Evolutionary conservation across 2,329 filamentous ascomycete genomes (phyloP).

Genomic region (Diaporthe vexans): DNA sequence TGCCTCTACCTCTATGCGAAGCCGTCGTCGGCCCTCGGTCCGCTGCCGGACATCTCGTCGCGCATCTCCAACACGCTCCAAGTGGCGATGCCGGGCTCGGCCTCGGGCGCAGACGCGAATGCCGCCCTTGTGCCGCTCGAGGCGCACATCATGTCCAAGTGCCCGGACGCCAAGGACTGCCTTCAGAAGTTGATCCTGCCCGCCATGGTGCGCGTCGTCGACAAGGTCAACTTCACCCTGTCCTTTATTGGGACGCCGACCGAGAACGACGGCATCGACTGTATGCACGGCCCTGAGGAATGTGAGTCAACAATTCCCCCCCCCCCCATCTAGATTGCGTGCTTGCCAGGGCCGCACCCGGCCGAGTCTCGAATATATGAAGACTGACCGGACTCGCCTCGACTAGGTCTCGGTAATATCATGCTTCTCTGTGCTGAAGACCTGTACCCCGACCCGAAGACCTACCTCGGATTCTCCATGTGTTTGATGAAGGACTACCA

Average conservation of each 20-base stretch:
- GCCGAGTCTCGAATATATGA: background rate
- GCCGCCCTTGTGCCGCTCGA: slow-evolving; percentile 79
- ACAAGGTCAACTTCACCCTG: slow-evolving; percentile 91
- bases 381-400: background rate
- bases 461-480: slow-evolving; percentile 92
- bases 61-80: slow-evolving; percentile 33
- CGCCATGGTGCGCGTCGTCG: slow-evolving; percentile 83
- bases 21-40: slow-evolving; percentile 34
- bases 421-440: slow-evolving; percentile 90
- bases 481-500: slow-evolving; percentile 84
- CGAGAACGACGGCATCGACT: slow-evolving; percentile 85
- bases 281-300: slow-evolving; percentile 90
- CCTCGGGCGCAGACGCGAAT: slow-evolving; percentile 11
- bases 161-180: slow-evolving; percentile 90
- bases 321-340: slow-evolving; percentile 5
- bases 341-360: background rate
- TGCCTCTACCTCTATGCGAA: slow-evolving; percentile 39
- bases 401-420: slow-evolving; percentile 84
- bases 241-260: slow-evolving; percentile 90
- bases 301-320: slow-evolving; percentile 58
- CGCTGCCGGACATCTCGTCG: slow-evolving; percentile 40
- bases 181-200: slow-evolving; percentile 85
- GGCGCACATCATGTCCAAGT: slow-evolving; percentile 98
- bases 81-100: background rate
- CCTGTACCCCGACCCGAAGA: slow-evolving; percentile 87